These are phyloP conservation scores for Lactarius akahatsu DNA, from an alignment of 768 basidiomycete genomes.

Conservation along the genomic window DNA sequence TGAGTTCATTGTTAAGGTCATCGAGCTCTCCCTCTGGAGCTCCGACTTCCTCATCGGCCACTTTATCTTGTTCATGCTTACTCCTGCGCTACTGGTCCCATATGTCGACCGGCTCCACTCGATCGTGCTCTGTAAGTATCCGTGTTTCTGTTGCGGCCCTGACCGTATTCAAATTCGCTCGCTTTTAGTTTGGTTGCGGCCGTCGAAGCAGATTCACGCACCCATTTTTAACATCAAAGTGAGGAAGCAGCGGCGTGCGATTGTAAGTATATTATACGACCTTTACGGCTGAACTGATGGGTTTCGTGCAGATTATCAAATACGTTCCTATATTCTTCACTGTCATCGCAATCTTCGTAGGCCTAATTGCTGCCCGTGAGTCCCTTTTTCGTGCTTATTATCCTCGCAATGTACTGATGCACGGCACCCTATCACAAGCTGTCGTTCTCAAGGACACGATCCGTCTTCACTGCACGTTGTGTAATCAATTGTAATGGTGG, in stretches of 20 bases:
- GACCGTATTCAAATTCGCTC: conserved; percentile 31
- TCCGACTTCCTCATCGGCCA: conserved; percentile 91
- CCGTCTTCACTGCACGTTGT: conserved; percentile 63
- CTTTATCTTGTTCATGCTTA: conserved; percentile 82
- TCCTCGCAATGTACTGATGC: conserved; percentile 3
- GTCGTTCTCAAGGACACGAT: conserved; percentile 59
- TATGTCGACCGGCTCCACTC: conserved; percentile 88
- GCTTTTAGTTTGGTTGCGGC: conserved; percentile 83
- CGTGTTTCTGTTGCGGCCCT: neutral
- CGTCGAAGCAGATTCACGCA: conserved; percentile 90
- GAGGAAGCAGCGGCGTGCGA: conserved; percentile 85
- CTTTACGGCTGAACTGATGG: neutral
- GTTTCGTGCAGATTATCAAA: conserved; percentile 62
- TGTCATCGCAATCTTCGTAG: conserved; percentile 67
- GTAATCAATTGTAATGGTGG: conserved; percentile 56
- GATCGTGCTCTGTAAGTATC: conserved; percentile 84
- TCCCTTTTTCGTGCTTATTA: conserved; percentile 24
- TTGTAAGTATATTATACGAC: conserved; percentile 51
- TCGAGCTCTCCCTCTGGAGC: conserved; percentile 96
- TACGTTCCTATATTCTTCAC: conserved; percentile 77
- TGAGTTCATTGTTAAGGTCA: conserved; percentile 97
- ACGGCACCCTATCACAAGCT: conserved; percentile 41
- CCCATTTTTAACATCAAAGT: conserved; percentile 90
- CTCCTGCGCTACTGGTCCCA: conserved; percentile 81
- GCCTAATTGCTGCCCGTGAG: conserved; percentile 78